Evolutionary conservation across 163 green algal species (phyloP), one percentile per base, ranked within the genome.

Genomic region (Scenedesmus sp.): DNA sequence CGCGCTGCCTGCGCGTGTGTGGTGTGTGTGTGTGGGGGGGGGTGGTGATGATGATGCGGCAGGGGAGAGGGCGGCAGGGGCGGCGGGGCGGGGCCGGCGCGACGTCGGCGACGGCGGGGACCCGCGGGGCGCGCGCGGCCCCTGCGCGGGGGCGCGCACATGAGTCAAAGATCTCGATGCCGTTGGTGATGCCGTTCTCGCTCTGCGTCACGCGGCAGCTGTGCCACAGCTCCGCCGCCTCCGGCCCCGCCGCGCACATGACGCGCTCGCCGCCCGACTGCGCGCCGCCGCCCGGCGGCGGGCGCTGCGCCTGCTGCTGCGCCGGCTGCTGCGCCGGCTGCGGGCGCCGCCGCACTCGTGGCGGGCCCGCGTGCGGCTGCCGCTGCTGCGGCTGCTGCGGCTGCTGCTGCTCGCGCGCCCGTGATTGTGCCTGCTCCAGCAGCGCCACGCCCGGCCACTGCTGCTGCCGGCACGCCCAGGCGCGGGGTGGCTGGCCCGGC

Each of bases 141-240:
- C 3, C 39, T 22, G 28, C n/a, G n/a, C 6, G 15, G 44, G 26
- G 42, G 4, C 34, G 29, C 63, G 65, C 56, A 50, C 47, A 75
- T 15, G 64, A 70, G 34, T 36, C 4, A 36, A 79, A 90, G 11
- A 98, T 87, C 78, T 98, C 95, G 2, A 98, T 86, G 5, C 89
- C 94, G 79, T 98, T 98, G 2, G 95, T 98, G 85, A 98, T 98
- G 65, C 90, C 91, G 72, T 97, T 98, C 36, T 97, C 93, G 65
- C 78, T 87, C 9, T 80, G 71, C 10, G 88, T 94, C 13, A 95
- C 85, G 63, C 78, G 72, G 18, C 60, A 71, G 63, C 70, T 58
- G 75, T 87, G 80, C 14, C 74, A 31, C 33, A 86, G 51, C n/a
- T 64, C 18, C 18, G 39, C 51, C 22, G 71, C 71, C 15, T 57